phyloP scores from a whole-genome alignment of 768 basidiomycete species.

The Steccherinum ochraceum region DNA sequence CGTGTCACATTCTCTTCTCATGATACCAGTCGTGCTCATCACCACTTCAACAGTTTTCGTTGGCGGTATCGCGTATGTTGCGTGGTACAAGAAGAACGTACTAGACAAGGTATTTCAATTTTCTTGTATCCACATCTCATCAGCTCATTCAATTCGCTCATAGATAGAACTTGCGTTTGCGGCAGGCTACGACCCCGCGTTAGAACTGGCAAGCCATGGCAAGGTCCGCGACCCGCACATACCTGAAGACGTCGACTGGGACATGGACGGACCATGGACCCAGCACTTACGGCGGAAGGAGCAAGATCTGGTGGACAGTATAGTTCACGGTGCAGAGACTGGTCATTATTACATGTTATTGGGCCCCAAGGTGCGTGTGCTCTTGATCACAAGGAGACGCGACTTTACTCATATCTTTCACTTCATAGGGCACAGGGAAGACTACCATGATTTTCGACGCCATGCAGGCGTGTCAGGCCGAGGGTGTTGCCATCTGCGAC shows the following conservation, averaged over 20 bases:
- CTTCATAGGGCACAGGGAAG: constrained; percentile 66
- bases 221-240: constrained; percentile 25
- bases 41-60: constrained; percentile 46
- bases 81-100: constrained; percentile 81
- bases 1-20: constrained; percentile 15
- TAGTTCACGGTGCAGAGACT: constrained; percentile 65
- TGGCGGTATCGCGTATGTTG: constrained; percentile 66
- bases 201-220: constrained; percentile 57
- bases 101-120: constrained; percentile 55
- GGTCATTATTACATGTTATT: constrained; percentile 75
- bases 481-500: constrained; percentile 70
- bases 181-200: constrained; percentile 76
- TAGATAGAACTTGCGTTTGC: constrained; percentile 77
- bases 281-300: constrained; percentile 66
- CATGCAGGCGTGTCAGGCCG: constrained; percentile 67
- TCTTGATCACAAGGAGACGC: constrained; percentile 2
- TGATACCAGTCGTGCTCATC: neutral
- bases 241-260: constrained; percentile 24
- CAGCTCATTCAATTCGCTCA: neutral
- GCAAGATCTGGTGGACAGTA: constrained; percentile 69
- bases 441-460: constrained; percentile 80
- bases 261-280: constrained; percentile 40
- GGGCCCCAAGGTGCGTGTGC: constrained; percentile 58
- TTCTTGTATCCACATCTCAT: constrained; percentile 3
- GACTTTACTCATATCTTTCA: constrained; percentile 1